phyloP scores from a whole-genome alignment of 2,329 filamentous ascomycete species.

The Aspergillus quadrilineatus region DNA sequence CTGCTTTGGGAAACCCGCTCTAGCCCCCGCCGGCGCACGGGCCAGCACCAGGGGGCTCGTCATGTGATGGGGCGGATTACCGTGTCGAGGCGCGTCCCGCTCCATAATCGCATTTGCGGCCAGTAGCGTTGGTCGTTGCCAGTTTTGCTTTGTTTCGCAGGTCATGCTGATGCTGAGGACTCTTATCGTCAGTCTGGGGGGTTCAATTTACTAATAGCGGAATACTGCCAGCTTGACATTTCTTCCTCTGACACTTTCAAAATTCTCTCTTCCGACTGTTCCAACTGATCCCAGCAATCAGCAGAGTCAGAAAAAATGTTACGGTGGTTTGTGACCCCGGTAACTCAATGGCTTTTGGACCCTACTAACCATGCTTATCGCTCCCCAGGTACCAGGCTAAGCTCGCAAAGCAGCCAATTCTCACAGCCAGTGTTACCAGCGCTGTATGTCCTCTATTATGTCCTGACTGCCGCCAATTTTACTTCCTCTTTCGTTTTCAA shows the following conservation, averaged over 20 bases:
- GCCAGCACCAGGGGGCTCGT: constrained; percentile 4
- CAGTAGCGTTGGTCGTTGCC: constrained; percentile 17
- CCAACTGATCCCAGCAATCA: neutral
- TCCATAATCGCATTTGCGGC: constrained; percentile 13
- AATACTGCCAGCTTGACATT: constrained; percentile 6
- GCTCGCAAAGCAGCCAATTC: constrained; percentile 75
- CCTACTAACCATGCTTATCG: constrained; percentile 18
- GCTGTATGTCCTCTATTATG: constrained; percentile 51
- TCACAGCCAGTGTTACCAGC: constrained; percentile 89
- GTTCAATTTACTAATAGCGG: constrained; percentile 15
- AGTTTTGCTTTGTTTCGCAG: constrained; percentile 17
- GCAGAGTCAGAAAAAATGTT: constrained; percentile 29
- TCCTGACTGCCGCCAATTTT: neutral
- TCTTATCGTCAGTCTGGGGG: constrained; percentile 24
- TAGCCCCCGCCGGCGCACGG: constrained; percentile 12
- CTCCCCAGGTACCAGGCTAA: constrained; percentile 75
- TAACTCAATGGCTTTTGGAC: neutral
- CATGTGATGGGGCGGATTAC: constrained; percentile 19
- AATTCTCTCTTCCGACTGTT: neutral
- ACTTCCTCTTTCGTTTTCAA: too few relatives aligned
- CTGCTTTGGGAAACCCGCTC: constrained; percentile 16
- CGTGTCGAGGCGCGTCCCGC: constrained; percentile 14
- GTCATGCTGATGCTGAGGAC: constrained; percentile 10
- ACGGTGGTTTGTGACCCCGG: constrained; percentile 32
- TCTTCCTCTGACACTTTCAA: neutral